These are phyloP conservation scores for Acanthamoeba pearcei DNA, from an alignment of 208 protist genomes.

Conservation along the genomic window DNA sequence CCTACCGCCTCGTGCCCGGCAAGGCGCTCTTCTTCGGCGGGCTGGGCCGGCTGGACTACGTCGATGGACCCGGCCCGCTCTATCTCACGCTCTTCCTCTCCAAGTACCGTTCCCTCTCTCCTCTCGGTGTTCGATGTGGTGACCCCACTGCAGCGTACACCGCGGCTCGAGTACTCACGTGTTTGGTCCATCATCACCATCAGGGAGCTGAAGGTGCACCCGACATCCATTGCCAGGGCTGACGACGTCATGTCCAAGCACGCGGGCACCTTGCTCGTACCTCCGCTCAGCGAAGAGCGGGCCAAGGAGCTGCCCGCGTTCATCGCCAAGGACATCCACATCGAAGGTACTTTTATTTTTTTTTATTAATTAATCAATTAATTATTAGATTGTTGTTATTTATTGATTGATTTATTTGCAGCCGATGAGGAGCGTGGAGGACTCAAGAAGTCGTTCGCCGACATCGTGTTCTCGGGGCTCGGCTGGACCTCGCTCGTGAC, in stretches of 20 bases:
- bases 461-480: conserved; percentile 82
- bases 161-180: background rate
- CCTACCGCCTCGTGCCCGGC: conserved; percentile 71
- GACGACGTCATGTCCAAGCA: conserved; percentile 19
- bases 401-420: background rate
- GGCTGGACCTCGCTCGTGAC: conserved; percentile 71
- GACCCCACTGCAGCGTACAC: background rate
- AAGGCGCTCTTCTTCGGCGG: conserved; percentile 79
- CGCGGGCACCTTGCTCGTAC: conserved; percentile 13
- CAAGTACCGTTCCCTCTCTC: background rate
- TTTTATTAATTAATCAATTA: background rate
- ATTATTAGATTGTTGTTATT: background rate
- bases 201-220: conserved; percentile 55
- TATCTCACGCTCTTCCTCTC: conserved; percentile 55
- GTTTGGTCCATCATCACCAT: background rate
- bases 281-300: background rate
- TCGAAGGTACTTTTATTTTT: background rate
- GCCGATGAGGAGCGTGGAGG: conserved; percentile 42
- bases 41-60: conserved; percentile 77
- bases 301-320: background rate
- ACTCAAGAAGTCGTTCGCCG: conserved; percentile 72
- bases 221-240: conserved; percentile 1
- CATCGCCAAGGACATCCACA: conserved; percentile 35
- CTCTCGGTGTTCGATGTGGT: background rate
- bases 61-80: conserved; percentile 36